Percentiles rank a stretch among this genome's conserved stretches.
These are phyloP conservation scores for Chlorella sp. DNA, from an alignment of 139 green algal species.

Conservation along the genomic window DNA sequence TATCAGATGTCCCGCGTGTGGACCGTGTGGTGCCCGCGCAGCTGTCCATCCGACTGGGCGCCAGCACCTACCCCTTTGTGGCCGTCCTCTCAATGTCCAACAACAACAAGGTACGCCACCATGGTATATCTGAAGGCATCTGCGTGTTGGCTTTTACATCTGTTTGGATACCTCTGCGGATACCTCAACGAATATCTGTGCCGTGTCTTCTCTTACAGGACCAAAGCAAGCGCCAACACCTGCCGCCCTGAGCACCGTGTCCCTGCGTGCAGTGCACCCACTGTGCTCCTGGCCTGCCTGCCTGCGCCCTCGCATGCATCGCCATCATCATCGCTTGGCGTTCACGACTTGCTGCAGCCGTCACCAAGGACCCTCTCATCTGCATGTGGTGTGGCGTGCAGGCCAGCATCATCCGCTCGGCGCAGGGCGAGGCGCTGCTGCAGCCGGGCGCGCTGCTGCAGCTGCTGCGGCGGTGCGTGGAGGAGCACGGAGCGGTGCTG, in stretches of 20 bases:
- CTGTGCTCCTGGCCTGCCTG: background rate
- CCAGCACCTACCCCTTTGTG: conserved; percentile 7
- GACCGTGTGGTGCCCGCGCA: background rate
- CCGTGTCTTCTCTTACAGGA: too few species aligned
- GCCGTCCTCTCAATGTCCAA: conserved; percentile 2
- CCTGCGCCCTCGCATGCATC: background rate
- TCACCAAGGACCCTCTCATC: too few species aligned
- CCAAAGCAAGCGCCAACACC: too few species aligned
- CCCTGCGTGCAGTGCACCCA: background rate
- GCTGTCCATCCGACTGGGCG: conserved; percentile 9
- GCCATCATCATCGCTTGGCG: background rate
- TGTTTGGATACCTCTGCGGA: background rate
- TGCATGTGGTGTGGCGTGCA: too few species aligned
- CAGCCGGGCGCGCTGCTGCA: conserved; percentile 21
- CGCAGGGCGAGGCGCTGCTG: conserved; percentile 11
- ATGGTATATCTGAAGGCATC: background rate
- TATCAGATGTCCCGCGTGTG: too few species aligned
- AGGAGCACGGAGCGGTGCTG: conserved; percentile 48
- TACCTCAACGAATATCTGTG: too few species aligned
- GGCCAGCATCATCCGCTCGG: background rate
- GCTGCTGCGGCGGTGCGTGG: conserved; percentile 31
- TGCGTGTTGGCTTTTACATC: background rate
- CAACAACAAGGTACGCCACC: background rate
- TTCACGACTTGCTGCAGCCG: background rate
- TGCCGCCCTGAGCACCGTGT: too few species aligned